These are phyloP conservation scores for Tetrapisispora phaffii DNA, from an alignment of 805 yeast species.

Conservation along the genomic window DNA sequence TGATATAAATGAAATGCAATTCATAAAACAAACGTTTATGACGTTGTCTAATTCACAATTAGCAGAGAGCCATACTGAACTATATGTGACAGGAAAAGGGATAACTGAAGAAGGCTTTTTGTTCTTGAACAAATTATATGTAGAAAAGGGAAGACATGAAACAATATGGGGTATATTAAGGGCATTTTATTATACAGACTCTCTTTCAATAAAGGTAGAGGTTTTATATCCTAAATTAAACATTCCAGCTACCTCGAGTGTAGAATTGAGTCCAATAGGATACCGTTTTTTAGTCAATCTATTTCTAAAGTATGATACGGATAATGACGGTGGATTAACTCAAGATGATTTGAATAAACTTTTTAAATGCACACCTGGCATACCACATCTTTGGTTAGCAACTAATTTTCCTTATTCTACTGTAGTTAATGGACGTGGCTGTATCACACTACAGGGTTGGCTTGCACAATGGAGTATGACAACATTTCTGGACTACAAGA, in stretches of 20 bases:
- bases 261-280: conserved; percentile 87
- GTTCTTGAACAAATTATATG: conserved; percentile 66
- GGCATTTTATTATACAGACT: conserved; percentile 83
- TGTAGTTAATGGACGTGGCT: conserved; percentile 82
- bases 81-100: conserved; percentile 38
- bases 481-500: conserved; percentile 72
- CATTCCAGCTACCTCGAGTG: conserved; percentile 65
- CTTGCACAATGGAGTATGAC: conserved; percentile 98
- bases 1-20: conserved; percentile 41
- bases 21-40: conserved; percentile 32
- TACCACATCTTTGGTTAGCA: conserved; percentile 80
- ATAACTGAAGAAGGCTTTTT: conserved; percentile 69
- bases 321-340: conserved; percentile 91
- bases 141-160: conserved; percentile 89
- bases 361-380: conserved; percentile 86
- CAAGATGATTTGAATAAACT: conserved; percentile 57
- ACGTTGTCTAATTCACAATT: conserved; percentile 12
- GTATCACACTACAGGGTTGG: conserved; percentile 95
- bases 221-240: conserved; percentile 73
- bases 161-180: conserved; percentile 93
- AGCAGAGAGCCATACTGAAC: conserved; percentile 32
- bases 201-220: conserved; percentile 71
- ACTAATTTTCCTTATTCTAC: conserved; percentile 79
- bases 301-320: conserved; percentile 79
- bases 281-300: conserved; percentile 86